Conservation (phyloP, 768 basidiomycete species). For the Lactifluus piperatus region DNA sequence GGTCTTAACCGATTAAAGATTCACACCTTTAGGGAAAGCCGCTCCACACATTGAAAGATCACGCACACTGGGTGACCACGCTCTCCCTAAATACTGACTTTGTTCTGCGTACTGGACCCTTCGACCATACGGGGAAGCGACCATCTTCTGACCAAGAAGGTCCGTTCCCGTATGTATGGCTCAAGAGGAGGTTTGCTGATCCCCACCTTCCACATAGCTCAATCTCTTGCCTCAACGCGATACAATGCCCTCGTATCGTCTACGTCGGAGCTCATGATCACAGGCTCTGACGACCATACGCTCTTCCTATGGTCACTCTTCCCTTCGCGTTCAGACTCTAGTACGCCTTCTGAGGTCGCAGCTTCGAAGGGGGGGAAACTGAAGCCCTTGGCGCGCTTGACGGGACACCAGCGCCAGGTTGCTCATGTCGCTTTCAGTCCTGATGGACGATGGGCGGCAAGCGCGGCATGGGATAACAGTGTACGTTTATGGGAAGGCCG, state of each 20-base stretch:
- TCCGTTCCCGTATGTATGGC: conserved; percentile 23
- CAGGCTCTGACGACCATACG: conserved; percentile 96
- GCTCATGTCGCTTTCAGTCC: conserved; percentile 93
- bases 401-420: conserved; percentile 92
- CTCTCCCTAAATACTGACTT: conserved; percentile 94
- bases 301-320: conserved; percentile 93
- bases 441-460: conserved; percentile 87
- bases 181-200: neutral
- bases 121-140: conserved; percentile 76
- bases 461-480: conserved; percentile 83
- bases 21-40: conserved; percentile 56
- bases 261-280: conserved; percentile 77
- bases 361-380: conserved; percentile 38
- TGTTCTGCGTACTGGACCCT: conserved; percentile 88
- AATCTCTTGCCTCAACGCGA: conserved; percentile 63
- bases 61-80: conserved; percentile 99
- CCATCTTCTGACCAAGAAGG: conserved; percentile 80
- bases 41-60: conserved; percentile 81
- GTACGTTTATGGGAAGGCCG: conserved; percentile 88
- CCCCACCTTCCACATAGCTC: conserved; percentile 39
- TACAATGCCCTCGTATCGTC: conserved; percentile 61
- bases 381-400: conserved; percentile 70
- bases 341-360: conserved; percentile 29
- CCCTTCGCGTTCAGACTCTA: conserved; percentile 34
- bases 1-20: neutral